phyloP scores from a whole-genome alignment of 768 basidiomycete genomes.

The Boletus tomentosulus region DNA sequence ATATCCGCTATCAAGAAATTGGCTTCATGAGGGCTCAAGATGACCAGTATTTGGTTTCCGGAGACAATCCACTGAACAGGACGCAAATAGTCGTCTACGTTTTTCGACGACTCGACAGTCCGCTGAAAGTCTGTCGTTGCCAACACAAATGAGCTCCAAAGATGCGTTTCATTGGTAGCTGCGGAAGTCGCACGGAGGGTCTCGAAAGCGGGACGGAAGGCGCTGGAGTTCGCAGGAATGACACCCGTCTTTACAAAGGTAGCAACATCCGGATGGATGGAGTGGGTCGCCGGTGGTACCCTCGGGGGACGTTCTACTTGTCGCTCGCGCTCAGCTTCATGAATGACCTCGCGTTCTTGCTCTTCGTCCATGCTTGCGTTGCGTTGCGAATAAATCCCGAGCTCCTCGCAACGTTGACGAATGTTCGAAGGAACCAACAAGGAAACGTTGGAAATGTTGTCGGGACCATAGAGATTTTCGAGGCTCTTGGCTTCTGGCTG shows the following conservation, averaged over 20 bases:
- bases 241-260: slow-evolving; percentile 1
- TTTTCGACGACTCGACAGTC: neutral
- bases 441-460: slow-evolving; percentile 3
- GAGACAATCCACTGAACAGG: slow-evolving; percentile 5
- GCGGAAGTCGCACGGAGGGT: neutral
- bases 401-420: slow-evolving; percentile 18
- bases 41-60: slow-evolving; percentile 21
- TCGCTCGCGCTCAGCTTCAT: slow-evolving; percentile 40
- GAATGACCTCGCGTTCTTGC: slow-evolving; percentile 42
- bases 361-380: slow-evolving; percentile 36
- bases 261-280: neutral
- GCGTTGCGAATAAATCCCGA: slow-evolving; percentile 26
- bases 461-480: slow-evolving; percentile 31
- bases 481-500: slow-evolving; percentile 38
- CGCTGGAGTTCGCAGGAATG: neutral
- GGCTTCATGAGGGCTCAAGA: slow-evolving; percentile 39
- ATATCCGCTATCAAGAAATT: slow-evolving; percentile 37
- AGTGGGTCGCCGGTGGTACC: neutral
- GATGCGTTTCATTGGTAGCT: neutral
- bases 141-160: slow-evolving; percentile 2
- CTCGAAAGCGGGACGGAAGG: neutral
- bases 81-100: neutral
- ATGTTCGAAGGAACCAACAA: slow-evolving; percentile 9
- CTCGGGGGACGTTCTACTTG: slow-evolving; percentile 12
- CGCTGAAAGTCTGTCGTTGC: neutral